A percentile compares a stretch with the other conserved stretches of the same genome.
Evolutionary conservation across 345 rosid species (phyloP).

Genomic region (Lepidium sativum): DNA sequence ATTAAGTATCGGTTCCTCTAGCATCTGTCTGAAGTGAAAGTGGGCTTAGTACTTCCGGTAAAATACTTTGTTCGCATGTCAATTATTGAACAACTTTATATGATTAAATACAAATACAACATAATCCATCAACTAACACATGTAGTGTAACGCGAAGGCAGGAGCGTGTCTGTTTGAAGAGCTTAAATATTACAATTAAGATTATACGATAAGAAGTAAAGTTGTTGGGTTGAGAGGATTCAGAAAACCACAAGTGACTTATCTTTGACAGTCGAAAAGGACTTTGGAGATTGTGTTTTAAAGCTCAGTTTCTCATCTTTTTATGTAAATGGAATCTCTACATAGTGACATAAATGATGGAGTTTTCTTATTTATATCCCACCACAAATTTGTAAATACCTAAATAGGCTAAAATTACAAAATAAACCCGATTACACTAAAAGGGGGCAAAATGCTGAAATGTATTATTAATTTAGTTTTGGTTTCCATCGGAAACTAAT

Average conservation of each 20-base stretch:
- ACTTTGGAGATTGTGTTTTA: conserved; percentile 31
- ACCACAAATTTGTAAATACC: too few relatives aligned
- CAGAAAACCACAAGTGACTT: conserved; percentile 27
- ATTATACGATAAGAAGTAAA: conserved; percentile 2
- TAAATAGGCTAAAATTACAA: too few relatives aligned
- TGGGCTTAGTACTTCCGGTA: too few relatives aligned
- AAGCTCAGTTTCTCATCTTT: conserved; percentile 18
- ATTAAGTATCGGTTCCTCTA: too few relatives aligned
- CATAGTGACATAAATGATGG: conserved; percentile 20
- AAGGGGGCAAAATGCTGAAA: too few relatives aligned
- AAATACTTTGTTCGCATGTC: too few relatives aligned
- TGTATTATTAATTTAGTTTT: too few relatives aligned
- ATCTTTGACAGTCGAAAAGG: conserved; percentile 35
- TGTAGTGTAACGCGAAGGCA: conserved; percentile 22
- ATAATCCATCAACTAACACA: background rate
- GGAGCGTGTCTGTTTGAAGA: conserved; percentile 38
- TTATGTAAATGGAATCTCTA: conserved; percentile 10
- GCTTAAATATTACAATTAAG: background rate
- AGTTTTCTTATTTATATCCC: too few relatives aligned
- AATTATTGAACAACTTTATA: too few relatives aligned
- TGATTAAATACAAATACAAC: background rate
- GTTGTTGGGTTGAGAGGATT: conserved; percentile 22
- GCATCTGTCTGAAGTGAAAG: too few relatives aligned
- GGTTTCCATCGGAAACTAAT: too few relatives aligned
- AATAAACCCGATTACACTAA: too few relatives aligned